Evolutionary conservation across 768 basidiomycete species (phyloP).

Genomic region (Tulasnella sp.): DNA sequence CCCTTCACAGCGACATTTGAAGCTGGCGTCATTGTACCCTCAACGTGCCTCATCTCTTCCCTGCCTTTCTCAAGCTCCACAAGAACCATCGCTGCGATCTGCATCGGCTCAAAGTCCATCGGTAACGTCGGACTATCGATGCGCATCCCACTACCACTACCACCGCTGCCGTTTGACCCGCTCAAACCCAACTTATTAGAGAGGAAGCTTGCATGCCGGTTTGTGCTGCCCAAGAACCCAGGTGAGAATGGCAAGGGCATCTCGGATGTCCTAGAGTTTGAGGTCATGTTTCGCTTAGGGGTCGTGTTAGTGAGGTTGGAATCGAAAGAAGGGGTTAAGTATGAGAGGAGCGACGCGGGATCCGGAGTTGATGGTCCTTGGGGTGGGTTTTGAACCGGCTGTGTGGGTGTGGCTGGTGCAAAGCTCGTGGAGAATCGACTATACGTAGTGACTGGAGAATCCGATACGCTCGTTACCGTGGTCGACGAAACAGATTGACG

Average conservation of each 20-base stretch:
- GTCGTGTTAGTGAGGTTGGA: too few species aligned
- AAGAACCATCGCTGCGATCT: not conserved
- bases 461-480: not conserved
- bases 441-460: not conserved
- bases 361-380: not conserved
- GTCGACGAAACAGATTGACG: not conserved
- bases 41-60: not conserved
- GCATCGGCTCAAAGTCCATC: not conserved
- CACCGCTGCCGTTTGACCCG: not conserved
- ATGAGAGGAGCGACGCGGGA: not conserved
- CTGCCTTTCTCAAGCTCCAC: not conserved
- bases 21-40: not conserved
- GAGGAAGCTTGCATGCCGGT: not conserved
- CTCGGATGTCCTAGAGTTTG: too few species aligned
- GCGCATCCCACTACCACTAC: not conserved
- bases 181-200: not conserved
- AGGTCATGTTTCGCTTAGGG: too few species aligned
- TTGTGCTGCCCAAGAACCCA: not conserved
- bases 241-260: conserved; percentile 6
- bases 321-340: too few species aligned
- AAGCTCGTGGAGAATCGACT: not conserved
- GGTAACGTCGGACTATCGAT: conserved; percentile 9
- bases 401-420: not conserved
- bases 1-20: not conserved
- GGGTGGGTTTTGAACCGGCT: not conserved